Conservation (phyloP, 2,329 filamentous ascomycete genomes). For the Chaetomiaceae sp. region DNA sequence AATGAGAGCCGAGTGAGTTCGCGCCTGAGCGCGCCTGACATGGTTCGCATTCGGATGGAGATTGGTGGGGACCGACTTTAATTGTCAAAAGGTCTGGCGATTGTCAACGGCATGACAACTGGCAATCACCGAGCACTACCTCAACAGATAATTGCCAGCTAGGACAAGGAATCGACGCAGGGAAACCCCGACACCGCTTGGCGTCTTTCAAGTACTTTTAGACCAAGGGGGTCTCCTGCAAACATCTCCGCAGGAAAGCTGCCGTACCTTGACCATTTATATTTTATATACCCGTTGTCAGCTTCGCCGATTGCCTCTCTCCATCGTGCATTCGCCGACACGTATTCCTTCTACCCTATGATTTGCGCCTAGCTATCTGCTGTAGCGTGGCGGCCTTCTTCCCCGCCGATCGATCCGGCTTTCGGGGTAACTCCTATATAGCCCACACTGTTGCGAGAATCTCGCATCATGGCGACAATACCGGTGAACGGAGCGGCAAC, state of each 20-base stretch:
- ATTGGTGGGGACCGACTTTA: slow-evolving; percentile 7
- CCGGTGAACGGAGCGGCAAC: slow-evolving; percentile 18
- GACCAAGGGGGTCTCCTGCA: neutral
- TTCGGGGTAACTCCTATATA: no score
- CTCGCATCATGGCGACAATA: slow-evolving; percentile 15
- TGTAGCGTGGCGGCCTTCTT: slow-evolving; percentile 10
- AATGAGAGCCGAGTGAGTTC: slow-evolving; percentile 4
- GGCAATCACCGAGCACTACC: neutral
- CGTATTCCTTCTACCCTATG: slow-evolving; percentile 4
- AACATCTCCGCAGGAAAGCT: neutral
- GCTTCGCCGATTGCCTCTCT: neutral
- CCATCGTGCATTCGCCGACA: neutral
- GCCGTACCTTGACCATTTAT: no score
- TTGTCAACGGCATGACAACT: slow-evolving; percentile 6
- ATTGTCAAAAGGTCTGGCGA: neutral
- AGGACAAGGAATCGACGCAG: neutral
- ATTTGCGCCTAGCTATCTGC: slow-evolving; percentile 10
- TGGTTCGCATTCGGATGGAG: neutral
- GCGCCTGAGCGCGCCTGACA: slow-evolving; percentile 23
- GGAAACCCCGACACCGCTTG: neutral
- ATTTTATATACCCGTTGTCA: no score
- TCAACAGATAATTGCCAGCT: neutral
- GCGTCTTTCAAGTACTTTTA: neutral
- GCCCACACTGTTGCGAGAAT: no score
- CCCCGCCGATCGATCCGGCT: neutral